Evolutionary conservation across 352 stramenopile genomes (phyloP).

Genomic region (Pythium brassicae): DNA sequence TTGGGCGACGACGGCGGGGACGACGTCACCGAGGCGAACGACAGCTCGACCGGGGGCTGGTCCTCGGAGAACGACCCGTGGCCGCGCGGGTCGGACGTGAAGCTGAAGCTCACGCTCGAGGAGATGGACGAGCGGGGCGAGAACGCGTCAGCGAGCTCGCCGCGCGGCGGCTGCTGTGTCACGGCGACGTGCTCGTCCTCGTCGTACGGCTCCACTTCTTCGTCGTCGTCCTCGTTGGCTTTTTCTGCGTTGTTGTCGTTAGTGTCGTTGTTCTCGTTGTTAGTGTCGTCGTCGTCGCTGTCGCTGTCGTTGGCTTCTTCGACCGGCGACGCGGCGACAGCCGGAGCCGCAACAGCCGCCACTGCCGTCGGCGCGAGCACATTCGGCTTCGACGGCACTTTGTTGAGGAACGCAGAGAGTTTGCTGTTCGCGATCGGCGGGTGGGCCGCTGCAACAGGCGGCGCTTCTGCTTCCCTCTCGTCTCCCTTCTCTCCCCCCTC

Average conservation of each 20-base stretch:
- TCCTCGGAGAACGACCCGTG: slow-evolving; percentile 15
- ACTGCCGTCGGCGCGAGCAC: slow-evolving; percentile 16
- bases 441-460: background rate
- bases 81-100: slow-evolving; percentile 15
- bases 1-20: slow-evolving; percentile 15
- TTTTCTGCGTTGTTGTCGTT: slow-evolving; percentile 9
- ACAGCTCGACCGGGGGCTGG: slow-evolving; percentile 1
- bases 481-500: background rate
- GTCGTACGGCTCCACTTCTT: slow-evolving; percentile 3
- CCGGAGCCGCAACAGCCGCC: slow-evolving; percentile 4
- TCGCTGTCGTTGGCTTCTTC: slow-evolving; percentile 5
- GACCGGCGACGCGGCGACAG: background rate
- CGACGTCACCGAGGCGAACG: slow-evolving; percentile 13
- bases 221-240: slow-evolving; percentile 1
- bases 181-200: slow-evolving; percentile 1
- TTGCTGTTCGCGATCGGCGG: slow-evolving; percentile 17
- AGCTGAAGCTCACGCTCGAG: slow-evolving; percentile 19
- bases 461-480: background rate
- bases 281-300: slow-evolving; percentile 2
- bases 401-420: slow-evolving; percentile 63
- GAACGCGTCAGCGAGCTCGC: background rate
- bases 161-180: background rate
- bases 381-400: slow-evolving; percentile 39
- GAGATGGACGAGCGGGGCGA: slow-evolving; percentile 11
- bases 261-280: slow-evolving; percentile 3